Percentiles rank a stretch among this genome's conserved stretches.
phyloP scores from a whole-genome alignment of 2,329 filamentous ascomycete genomes.

The Trichophyton equinum region DNA sequence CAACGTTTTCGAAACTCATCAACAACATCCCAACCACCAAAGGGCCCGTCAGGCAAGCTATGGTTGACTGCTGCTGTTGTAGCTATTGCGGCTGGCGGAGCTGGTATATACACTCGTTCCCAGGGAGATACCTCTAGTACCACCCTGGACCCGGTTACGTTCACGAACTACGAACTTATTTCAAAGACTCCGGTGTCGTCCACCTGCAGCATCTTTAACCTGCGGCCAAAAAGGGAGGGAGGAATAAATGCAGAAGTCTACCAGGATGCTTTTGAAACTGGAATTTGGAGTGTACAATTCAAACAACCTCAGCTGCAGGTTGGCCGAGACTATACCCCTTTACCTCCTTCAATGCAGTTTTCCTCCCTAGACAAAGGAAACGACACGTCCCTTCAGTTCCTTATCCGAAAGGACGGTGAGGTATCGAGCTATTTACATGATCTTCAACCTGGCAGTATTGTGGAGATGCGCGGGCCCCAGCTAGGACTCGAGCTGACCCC shows the following conservation, averaged over 20 bases:
- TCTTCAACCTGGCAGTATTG: constrained; percentile 47
- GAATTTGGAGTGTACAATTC: constrained; percentile 79
- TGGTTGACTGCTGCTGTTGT: constrained; percentile 27
- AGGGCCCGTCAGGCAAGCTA: constrained; percentile 17
- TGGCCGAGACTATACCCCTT: constrained; percentile 76
- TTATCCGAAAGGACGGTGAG: constrained; percentile 77
- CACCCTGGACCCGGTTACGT: constrained; percentile 26
- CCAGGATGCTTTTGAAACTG: constrained; percentile 43
- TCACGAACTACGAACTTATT: constrained; percentile 31
- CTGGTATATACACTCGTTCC: constrained; percentile 26
- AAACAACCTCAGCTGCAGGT: constrained; percentile 94
- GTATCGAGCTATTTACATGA: constrained; percentile 69
- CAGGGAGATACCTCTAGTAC: constrained; percentile 17
- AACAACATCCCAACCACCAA: constrained; percentile 8
- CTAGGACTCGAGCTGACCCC: constrained; percentile 52
- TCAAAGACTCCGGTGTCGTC: constrained; percentile 34
- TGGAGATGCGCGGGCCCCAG: constrained; percentile 71
- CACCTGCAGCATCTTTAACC: constrained; percentile 36
- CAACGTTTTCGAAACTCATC: not conserved
- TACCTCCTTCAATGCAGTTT: constrained; percentile 43
- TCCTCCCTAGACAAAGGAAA: constrained; percentile 12
- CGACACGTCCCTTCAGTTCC: constrained; percentile 48
- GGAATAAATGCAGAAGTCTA: constrained; percentile 27
- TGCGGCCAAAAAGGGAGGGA: constrained; percentile 22
- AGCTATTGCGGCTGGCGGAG: constrained; percentile 24